These are phyloP conservation scores for Akebia trifoliata DNA, from an alignment of 164 flowering plant genomes.

Conservation along the genomic window DNA sequence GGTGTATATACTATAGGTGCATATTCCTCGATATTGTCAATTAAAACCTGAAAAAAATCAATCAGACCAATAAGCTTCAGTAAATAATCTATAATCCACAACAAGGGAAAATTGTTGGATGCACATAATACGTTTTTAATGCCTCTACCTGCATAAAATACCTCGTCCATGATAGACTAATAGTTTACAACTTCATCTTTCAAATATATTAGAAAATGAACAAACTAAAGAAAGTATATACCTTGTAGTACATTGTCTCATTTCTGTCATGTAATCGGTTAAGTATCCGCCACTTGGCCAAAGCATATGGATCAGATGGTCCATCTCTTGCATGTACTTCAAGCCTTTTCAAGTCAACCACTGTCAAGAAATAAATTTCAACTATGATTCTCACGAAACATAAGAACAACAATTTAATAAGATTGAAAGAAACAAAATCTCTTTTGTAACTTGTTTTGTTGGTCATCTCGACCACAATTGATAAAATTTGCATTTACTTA, in stretches of 20 bases:
- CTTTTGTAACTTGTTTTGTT: too few species aligned
- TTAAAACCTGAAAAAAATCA: conserved; percentile 62
- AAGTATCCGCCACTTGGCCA: conserved; percentile 95
- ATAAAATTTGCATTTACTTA: too few species aligned
- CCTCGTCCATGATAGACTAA: not conserved
- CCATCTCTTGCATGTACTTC: conserved; percentile 90
- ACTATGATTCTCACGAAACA: not conserved
- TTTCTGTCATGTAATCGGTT: conserved; percentile 96
- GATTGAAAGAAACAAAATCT: not conserved
- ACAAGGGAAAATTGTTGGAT: not conserved
- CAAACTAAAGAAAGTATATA: conserved; percentile 15
- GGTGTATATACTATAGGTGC: conserved; percentile 98
- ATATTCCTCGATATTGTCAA: conserved; percentile 88
- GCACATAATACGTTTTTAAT: not conserved
- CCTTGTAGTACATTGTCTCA: conserved; percentile 98
- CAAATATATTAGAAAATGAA: too few species aligned
- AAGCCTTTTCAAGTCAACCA: conserved; percentile 90
- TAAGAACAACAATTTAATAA: not conserved
- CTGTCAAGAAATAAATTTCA: conserved; percentile 30
- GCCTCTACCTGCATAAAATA: not conserved
- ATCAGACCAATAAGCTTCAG: not conserved
- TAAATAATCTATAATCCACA: not conserved
- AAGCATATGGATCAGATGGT: conserved; percentile 78
- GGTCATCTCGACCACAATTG: too few species aligned
- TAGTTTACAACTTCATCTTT: not conserved